phyloP scores from a whole-genome alignment of 805 yeast species.

The Saturnispora sekii region DNA sequence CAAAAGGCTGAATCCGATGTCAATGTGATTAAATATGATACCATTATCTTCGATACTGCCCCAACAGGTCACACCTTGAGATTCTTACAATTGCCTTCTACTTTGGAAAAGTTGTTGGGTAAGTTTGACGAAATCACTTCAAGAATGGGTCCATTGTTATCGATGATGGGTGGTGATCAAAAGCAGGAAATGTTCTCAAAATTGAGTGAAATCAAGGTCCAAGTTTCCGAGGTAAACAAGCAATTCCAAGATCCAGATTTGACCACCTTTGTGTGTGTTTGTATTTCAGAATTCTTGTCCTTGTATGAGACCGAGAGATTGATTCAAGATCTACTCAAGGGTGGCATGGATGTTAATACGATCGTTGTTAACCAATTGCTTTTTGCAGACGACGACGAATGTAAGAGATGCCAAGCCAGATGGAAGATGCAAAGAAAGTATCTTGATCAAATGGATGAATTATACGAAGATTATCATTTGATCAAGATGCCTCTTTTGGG shows the following conservation, averaged over 20 bases:
- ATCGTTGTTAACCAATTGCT: slow-evolving; percentile 91
- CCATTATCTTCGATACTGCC: slow-evolving; percentile 97
- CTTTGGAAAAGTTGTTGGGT: slow-evolving; percentile 76
- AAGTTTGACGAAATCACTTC: slow-evolving; percentile 83
- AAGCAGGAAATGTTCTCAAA: slow-evolving; percentile 67
- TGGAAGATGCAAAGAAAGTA: slow-evolving; percentile 95
- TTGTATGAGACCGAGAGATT: slow-evolving; percentile 95
- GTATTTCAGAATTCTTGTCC: slow-evolving; percentile 94
- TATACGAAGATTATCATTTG: slow-evolving; percentile 94
- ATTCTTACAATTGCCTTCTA: slow-evolving; percentile 88
- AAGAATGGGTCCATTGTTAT: slow-evolving; percentile 84
- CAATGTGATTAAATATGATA: slow-evolving; percentile 49
- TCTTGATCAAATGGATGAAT: slow-evolving; percentile 87
- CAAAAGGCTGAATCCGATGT: slow-evolving; percentile 32
- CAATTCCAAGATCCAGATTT: slow-evolving; percentile 95
- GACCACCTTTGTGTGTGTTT: slow-evolving; percentile 92
- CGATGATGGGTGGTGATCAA: slow-evolving; percentile 58
- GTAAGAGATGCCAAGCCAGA: slow-evolving; percentile 87
- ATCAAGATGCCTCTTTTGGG: slow-evolving; percentile 94
- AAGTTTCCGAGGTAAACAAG: slow-evolving; percentile 79
- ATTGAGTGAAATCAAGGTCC: slow-evolving; percentile 68
- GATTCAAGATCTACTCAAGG: slow-evolving; percentile 91
- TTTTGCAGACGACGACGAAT: slow-evolving; percentile 73
- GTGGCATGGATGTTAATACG: slow-evolving; percentile 93
- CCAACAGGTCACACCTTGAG: slow-evolving; percentile 98